These are phyloP conservation scores for Herpetomonas samuelpessoai DNA, from an alignment of 208 protist species.

Conservation along the genomic window DNA sequence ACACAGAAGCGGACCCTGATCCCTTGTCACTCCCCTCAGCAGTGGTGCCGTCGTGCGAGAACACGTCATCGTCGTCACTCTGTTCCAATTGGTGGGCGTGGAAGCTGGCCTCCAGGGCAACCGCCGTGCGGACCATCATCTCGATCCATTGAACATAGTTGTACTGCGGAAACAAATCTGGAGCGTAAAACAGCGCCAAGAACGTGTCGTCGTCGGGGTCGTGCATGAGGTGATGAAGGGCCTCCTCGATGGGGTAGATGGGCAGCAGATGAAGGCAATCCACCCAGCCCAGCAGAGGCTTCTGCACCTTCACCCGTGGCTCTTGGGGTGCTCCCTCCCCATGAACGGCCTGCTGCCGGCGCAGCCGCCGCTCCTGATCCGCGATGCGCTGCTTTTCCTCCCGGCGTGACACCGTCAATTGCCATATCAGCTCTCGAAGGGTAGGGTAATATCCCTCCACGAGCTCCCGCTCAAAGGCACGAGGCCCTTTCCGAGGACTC, in stretches of 20 bases:
- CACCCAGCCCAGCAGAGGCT: conserved; percentile 14
- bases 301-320: not conserved
- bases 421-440: conserved; percentile 10
- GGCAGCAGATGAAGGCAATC: conserved; percentile 18
- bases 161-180: conserved; percentile 47
- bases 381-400: not conserved
- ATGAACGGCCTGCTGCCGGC: not conserved
- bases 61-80: not conserved
- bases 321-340: not conserved
- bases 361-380: not conserved
- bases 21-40: not conserved
- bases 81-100: conserved; percentile 10
- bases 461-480: not conserved
- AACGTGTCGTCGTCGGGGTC: conserved; percentile 25
- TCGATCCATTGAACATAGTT: conserved; percentile 49
- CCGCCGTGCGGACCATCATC: conserved; percentile 22
- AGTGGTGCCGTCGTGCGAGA: not conserved
- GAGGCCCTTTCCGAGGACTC: no score
- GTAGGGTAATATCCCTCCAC: conserved; percentile 1
- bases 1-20: no score
- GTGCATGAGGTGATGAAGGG: conserved; percentile 21
- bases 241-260: conserved; percentile 22
- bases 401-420: not conserved
- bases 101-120: conserved; percentile 16
- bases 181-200: conserved; percentile 53